Conservation (phyloP, 2,329 filamentous ascomycete species). For the Claviceps africana region DNA sequence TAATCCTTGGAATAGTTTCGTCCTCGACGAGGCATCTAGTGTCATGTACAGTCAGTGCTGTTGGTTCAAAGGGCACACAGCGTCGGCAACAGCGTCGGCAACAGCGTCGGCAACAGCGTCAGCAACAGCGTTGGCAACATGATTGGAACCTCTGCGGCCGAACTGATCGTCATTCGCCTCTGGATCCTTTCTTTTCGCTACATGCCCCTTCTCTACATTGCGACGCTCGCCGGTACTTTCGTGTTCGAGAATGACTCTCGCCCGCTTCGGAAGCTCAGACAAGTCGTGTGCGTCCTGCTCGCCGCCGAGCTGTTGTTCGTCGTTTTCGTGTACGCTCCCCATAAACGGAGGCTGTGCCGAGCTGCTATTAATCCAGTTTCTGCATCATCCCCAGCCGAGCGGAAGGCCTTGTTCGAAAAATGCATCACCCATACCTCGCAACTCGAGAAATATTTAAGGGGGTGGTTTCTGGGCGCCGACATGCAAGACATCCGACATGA, state of each 20-base stretch:
- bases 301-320: constrained; percentile 29
- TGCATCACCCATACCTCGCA: constrained; percentile 42
- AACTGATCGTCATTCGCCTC: constrained; percentile 31
- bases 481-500: constrained; percentile 45
- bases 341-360: constrained; percentile 23
- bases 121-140: constrained; percentile 11
- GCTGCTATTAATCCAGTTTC: constrained; percentile 27
- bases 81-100: neutral
- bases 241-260: neutral
- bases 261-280: constrained; percentile 4
- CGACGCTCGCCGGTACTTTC: constrained; percentile 15
- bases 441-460: constrained; percentile 40
- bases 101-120: constrained; percentile 7
- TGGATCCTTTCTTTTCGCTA: constrained; percentile 30
- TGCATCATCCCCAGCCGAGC: constrained; percentile 28
- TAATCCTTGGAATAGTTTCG: neutral
- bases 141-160: constrained; percentile 23
- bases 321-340: constrained; percentile 28
- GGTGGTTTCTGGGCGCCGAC: constrained; percentile 53
- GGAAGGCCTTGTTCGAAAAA: constrained; percentile 40
- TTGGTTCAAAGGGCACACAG: neutral
- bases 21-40: neutral
- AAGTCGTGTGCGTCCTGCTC: constrained; percentile 17
- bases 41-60: neutral
- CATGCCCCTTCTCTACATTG: constrained; percentile 26